phyloP scores from a whole-genome alignment of 306 rosid species.

The Quercus bicolor region DNA sequence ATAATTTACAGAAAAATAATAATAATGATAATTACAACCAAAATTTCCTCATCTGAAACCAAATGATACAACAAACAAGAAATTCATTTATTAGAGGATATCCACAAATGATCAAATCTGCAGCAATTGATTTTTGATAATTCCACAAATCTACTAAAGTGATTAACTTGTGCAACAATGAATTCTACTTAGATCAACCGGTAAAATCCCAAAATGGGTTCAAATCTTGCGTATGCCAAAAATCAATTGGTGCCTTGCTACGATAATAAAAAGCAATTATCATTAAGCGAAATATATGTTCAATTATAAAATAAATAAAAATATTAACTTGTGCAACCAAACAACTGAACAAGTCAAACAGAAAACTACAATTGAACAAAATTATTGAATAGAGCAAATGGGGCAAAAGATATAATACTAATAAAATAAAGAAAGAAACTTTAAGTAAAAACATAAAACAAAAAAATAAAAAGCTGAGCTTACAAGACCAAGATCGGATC shows the following conservation, averaged over 20 bases:
- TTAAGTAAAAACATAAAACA: not conserved
- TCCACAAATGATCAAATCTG: not conserved
- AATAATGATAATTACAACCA: not conserved
- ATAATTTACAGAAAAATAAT: not conserved
- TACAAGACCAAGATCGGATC: conserved; percentile 79
- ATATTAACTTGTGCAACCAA: not conserved
- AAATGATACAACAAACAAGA: not conserved
- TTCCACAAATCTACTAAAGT: too few species aligned
- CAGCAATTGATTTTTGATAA: not conserved
- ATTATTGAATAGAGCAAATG: not conserved
- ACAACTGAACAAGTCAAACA: not conserved
- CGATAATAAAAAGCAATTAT: too few species aligned
- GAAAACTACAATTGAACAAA: too few species aligned
- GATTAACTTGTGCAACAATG: not conserved
- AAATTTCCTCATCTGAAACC: not conserved
- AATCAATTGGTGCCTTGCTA: too few species aligned
- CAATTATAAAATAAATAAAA: not conserved
- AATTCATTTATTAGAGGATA: not conserved
- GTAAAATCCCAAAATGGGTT: too few species aligned
- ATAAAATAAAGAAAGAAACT: too few species aligned
- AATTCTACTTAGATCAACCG: too few species aligned
- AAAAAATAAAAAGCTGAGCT: not conserved
- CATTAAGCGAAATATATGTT: too few species aligned
- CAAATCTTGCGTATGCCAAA: too few species aligned
- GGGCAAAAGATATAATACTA: too few species aligned